Evolutionary conservation across 352 stramenopile genomes (phyloP).

Genomic region (Phytophthora ohioensis): DNA sequence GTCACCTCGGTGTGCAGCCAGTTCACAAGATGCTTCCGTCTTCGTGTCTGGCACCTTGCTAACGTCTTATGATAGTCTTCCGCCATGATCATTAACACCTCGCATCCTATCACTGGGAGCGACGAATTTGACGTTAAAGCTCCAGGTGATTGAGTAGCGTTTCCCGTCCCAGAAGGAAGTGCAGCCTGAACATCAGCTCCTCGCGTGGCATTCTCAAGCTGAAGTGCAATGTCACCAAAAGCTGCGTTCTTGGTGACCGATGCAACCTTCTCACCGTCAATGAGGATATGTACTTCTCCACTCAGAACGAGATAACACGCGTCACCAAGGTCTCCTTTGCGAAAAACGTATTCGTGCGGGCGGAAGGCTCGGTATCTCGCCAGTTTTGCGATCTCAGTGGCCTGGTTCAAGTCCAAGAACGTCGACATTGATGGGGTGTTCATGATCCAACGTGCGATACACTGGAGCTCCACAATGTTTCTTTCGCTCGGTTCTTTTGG

Average conservation of each 20-base stretch:
- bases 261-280: slow-evolving; percentile 66
- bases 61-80: slow-evolving; percentile 82
- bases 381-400: slow-evolving; percentile 76
- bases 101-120: slow-evolving; percentile 39
- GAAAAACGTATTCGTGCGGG: slow-evolving; percentile 65
- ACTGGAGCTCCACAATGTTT: slow-evolving; percentile 81
- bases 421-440: slow-evolving; percentile 75
- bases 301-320: slow-evolving; percentile 73
- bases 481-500: slow-evolving; percentile 67
- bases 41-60: slow-evolving; percentile 65
- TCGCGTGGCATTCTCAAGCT: slow-evolving; percentile 77
- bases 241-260: slow-evolving; percentile 65
- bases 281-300: slow-evolving; percentile 73
- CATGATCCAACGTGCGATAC: slow-evolving; percentile 79
- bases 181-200: slow-evolving; percentile 69
- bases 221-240: slow-evolving; percentile 75
- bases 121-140: slow-evolving; percentile 9
- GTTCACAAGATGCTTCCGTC: slow-evolving; percentile 70
- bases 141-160: slow-evolving; percentile 3
- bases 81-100: slow-evolving; percentile 74
- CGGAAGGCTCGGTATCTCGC: slow-evolving; percentile 60
- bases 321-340: slow-evolving; percentile 70
- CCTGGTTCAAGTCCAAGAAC: slow-evolving; percentile 73
- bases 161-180: slow-evolving; percentile 12
- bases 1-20: slow-evolving; percentile 76